phyloP scores from a whole-genome alignment of 371 early-diverging fungal genomes.

The Paraphysoderma sedebokerense region DNA sequence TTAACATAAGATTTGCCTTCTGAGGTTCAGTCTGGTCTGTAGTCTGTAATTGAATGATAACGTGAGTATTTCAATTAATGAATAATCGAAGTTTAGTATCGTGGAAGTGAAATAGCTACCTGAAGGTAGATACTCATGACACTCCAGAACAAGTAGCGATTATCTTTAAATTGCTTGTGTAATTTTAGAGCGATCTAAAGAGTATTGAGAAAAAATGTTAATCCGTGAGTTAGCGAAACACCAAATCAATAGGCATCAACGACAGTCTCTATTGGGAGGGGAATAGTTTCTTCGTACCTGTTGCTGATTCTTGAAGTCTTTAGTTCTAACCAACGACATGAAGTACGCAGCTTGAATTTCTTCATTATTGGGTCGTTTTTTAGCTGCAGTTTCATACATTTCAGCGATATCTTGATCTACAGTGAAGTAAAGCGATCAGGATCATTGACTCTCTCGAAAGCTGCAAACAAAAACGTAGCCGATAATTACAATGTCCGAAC shows the following conservation, averaged over 20 bases:
- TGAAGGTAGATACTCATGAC: constrained; percentile 56
- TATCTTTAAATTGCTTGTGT: constrained; percentile 55
- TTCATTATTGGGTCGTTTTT: constrained; percentile 44
- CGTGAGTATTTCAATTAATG: neutral
- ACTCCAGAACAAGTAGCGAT: constrained; percentile 75
- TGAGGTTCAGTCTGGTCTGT: neutral
- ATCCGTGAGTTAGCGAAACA: no score
- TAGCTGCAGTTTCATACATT: constrained; percentile 53
- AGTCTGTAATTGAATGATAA: neutral
- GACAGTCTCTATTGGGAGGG: neutral
- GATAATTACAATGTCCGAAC: constrained; percentile 32
- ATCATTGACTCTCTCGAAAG: neutral
- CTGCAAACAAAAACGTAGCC: neutral
- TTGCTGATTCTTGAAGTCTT: constrained; percentile 59
- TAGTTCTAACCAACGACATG: constrained; percentile 59
- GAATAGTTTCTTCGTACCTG: constrained; percentile 17
- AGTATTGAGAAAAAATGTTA: no score
- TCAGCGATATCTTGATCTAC: constrained; percentile 44
- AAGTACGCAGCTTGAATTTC: constrained; percentile 60
- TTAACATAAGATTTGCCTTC: constrained; percentile 28
- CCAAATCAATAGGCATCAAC: neutral
- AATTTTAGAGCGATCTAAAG: constrained; percentile 57
- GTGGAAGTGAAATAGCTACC: constrained; percentile 15
- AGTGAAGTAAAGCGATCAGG: neutral
- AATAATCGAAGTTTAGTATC: neutral